These are phyloP conservation scores for Circinella umbellata DNA, from an alignment of 371 early-diverging fungal species.

Conservation along the genomic window DNA sequence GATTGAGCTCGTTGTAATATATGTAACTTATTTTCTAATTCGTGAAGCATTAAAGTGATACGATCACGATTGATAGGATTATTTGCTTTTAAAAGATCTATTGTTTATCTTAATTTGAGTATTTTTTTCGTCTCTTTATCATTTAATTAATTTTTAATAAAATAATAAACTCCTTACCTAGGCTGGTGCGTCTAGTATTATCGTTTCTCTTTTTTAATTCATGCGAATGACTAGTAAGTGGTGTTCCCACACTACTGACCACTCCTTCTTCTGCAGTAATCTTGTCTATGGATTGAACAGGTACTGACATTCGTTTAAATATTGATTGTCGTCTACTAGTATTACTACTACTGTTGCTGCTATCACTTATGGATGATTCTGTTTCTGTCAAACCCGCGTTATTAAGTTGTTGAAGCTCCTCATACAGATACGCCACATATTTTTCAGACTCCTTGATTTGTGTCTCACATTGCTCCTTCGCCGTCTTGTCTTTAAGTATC, in stretches of 20 bases:
- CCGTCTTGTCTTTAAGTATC: constrained; percentile 48
- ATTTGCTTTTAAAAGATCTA: constrained; percentile 75
- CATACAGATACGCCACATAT: constrained; percentile 78
- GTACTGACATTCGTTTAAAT: not conserved
- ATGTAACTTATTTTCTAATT: constrained; percentile 83
- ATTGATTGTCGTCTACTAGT: not conserved
- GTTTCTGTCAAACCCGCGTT: not conserved
- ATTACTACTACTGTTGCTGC: not conserved
- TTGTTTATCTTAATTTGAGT: too few relatives aligned
- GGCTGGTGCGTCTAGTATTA: not conserved
- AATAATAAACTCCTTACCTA: not conserved
- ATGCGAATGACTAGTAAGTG: not conserved
- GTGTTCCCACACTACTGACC: not conserved
- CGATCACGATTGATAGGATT: constrained; percentile 82
- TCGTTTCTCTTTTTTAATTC: not conserved
- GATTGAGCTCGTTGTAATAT: constrained; percentile 9
- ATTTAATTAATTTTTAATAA: not conserved
- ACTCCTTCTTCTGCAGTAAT: not conserved
- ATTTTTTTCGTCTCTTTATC: too few relatives aligned
- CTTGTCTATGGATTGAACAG: not conserved
- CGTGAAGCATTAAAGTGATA: constrained; percentile 82
- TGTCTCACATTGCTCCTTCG: constrained; percentile 75
- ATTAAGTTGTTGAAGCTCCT: constrained; percentile 55
- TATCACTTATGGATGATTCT: not conserved
- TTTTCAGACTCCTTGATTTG: constrained; percentile 78